A percentile compares a stretch with the other conserved stretches of the same genome.
These are phyloP conservation scores for Kandelia obovata DNA, from an alignment of 345 rosid species.

Conservation along the genomic window DNA sequence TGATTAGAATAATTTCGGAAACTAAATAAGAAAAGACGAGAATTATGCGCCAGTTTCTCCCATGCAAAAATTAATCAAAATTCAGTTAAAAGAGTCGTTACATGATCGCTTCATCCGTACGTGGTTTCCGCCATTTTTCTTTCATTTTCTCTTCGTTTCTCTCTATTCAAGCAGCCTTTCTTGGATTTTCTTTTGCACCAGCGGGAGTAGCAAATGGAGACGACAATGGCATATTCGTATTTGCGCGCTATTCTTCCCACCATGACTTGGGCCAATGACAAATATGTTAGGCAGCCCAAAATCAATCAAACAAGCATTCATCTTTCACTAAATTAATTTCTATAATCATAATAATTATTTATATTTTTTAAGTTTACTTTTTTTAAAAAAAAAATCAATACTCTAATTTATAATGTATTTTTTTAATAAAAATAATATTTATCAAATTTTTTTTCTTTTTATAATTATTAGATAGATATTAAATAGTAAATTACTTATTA, in stretches of 20 bases:
- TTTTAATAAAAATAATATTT: too few species aligned
- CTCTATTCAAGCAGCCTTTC: constrained; percentile 14
- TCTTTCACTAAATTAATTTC: too few species aligned
- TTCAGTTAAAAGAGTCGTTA: constrained; percentile 19
- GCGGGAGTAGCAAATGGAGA: constrained; percentile 45
- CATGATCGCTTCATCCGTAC: not conserved
- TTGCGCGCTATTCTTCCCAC: constrained; percentile 36
- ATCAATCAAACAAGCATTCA: too few species aligned
- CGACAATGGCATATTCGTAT: constrained; percentile 52
- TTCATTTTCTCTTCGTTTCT: constrained; percentile 7
- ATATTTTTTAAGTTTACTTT: too few species aligned
- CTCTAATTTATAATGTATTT: too few species aligned
- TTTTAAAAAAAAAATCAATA: too few species aligned
- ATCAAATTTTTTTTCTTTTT: too few species aligned
- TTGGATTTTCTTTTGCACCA: not conserved
- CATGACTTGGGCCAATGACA: constrained; percentile 31
- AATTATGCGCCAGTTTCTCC: not conserved
- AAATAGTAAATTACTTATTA: too few species aligned
- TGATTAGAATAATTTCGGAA: too few species aligned
- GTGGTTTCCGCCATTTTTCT: constrained; percentile 7
- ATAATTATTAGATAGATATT: too few species aligned
- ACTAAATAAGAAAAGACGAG: not conserved
- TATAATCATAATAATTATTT: too few species aligned
- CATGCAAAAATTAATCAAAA: not conserved
- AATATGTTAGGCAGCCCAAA: too few species aligned